phyloP scores from a whole-genome alignment of 75 land plant species.

The Picea glauca region DNA sequence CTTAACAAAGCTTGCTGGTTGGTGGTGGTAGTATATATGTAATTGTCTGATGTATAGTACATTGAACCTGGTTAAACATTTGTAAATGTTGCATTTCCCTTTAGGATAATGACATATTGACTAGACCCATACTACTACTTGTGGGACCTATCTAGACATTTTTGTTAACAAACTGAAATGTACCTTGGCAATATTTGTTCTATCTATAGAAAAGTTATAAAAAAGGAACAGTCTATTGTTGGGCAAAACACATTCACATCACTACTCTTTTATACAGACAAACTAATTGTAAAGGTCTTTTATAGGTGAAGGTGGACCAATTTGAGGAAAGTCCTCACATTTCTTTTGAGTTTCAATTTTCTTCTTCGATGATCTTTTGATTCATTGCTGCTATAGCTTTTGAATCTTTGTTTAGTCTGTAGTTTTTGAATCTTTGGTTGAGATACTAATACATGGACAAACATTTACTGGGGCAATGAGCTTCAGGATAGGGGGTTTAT shows the following conservation, averaged over 20 bases:
- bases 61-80: too few relatives aligned
- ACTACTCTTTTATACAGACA: neutral
- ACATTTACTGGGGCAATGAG: neutral
- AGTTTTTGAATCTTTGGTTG: neutral
- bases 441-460: neutral
- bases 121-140: too few relatives aligned
- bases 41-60: too few relatives aligned
- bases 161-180: too few relatives aligned
- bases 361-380: neutral
- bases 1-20: too few relatives aligned
- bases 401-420: too few relatives aligned
- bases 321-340: neutral
- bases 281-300: neutral
- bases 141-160: too few relatives aligned
- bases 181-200: too few relatives aligned
- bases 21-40: too few relatives aligned
- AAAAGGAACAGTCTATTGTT: neutral
- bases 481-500: too few relatives aligned
- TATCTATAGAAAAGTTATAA: neutral
- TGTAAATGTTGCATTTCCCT: too few relatives aligned
- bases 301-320: neutral
- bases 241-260: neutral
- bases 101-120: too few relatives aligned
- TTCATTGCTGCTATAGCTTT: neutral
- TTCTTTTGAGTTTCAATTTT: neutral